phyloP scores from a whole-genome alignment of 2,329 filamentous ascomycete species.

The Apiospora aurea region DNA sequence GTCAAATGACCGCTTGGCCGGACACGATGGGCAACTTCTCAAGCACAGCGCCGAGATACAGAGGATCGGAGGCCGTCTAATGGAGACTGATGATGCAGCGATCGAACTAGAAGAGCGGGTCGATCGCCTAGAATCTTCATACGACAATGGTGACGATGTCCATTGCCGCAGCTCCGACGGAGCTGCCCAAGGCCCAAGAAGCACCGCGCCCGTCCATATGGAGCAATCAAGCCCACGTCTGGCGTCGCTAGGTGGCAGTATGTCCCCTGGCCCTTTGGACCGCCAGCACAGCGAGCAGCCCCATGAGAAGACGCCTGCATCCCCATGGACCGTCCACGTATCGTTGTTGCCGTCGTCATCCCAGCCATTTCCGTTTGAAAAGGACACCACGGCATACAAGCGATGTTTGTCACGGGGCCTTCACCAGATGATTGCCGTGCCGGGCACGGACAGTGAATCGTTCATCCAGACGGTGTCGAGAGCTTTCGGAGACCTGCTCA shows the following conservation, averaged over 20 bases:
- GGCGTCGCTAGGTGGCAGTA: background rate
- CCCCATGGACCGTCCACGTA: conserved; percentile 64
- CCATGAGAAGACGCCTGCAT: conserved; percentile 22
- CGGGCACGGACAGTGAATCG: conserved; percentile 55
- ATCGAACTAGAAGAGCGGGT: conserved; percentile 62
- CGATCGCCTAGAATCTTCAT: conserved; percentile 50
- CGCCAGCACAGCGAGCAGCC: background rate
- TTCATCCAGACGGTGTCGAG: conserved; percentile 57
- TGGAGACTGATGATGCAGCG: conserved; percentile 58
- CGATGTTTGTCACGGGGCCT: conserved; percentile 66
- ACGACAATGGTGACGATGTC: background rate
- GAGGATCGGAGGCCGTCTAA: conserved; percentile 54
- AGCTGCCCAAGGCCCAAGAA: conserved; percentile 33
- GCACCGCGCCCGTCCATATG: background rate
- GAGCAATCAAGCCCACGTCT: background rate
- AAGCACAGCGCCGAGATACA: conserved; percentile 51
- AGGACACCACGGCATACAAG: conserved; percentile 67
- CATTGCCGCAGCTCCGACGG: conserved; percentile 42
- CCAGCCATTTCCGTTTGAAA: conserved; percentile 67
- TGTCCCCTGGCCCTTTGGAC: conserved; percentile 24
- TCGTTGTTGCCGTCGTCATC: conserved; percentile 62
- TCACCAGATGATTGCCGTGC: conserved; percentile 63
- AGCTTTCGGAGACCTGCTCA: conserved; percentile 58
- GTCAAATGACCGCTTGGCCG: conserved; percentile 47
- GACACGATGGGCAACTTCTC: conserved; percentile 50